Base-by-base conservation (phyloP, 768 basidiomycete genomes). In the Hericium alpestre region DNA sequence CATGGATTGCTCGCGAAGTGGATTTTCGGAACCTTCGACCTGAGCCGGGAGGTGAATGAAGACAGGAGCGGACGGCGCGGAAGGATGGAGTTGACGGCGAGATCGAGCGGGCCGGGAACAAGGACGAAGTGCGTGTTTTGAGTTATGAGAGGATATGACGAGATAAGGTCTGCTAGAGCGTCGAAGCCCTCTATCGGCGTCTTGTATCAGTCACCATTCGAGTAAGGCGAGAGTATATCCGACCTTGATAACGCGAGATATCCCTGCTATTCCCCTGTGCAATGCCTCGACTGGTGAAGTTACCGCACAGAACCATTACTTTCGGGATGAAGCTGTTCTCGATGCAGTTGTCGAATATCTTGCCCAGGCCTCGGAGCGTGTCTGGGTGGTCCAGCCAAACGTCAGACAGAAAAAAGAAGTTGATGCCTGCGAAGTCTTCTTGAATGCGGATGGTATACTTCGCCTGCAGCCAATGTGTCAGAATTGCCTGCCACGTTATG, bases 341-440 rank as follows among this genome's bases (percentile, higher is more conserved):
- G 49, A 90, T 82, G 62, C 91, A 92, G 63, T 92, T 87, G 62
- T 93, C 89, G 60, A 98, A 87, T 73, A 98, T 82, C 64, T 86
- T 85, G 58, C 82, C 80, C 12, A 99, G 76, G 4, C 90, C 92
- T 4, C 74, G 67, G 4, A 98, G 71, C 1, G 92, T 93, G 57
- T 85, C 80, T 0, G 91, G 84, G 61, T 90, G 83, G 71, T 99
- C 95, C 22, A 99, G 76, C 89, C 93, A 94, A 2, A 98, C 85
- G 68, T 99, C 96, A 0, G 96, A 98, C 40, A 98, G 76, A 65
- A 96, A 83, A 70, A 96, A 92, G 74, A 97, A 93, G 53, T 90
- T 80, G 38, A 91, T 74, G 55, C 93, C 85, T 13, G 84, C 72
- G 18, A 88, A 73, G 55, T 91, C 88, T 62, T 83, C 79, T 56